phyloP scores from a whole-genome alignment of 2,329 filamentous ascomycete species.

The Diaporthe sp. region DNA sequence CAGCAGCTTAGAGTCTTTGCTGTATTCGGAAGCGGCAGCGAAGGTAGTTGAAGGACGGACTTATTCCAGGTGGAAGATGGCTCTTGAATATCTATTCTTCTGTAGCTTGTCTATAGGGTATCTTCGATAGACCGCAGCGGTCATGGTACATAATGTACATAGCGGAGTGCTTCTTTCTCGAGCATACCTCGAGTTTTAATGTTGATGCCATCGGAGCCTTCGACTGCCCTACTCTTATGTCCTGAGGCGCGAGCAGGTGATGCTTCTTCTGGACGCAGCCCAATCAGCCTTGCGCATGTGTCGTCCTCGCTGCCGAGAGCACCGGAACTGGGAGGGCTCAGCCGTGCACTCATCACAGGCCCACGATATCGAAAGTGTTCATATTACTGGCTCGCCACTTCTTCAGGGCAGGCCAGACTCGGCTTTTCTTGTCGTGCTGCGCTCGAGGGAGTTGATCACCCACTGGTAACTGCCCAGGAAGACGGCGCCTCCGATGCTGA shows the following conservation, averaged over 20 bases:
- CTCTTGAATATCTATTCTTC: slow-evolving; percentile 17
- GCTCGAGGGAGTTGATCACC: slow-evolving; percentile 81
- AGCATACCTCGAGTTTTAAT: slow-evolving; percentile 11
- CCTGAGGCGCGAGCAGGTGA: neutral
- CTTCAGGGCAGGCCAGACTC: neutral
- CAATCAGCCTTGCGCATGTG: neutral
- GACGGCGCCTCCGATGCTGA: slow-evolving; percentile 92
- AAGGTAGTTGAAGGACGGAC: neutral
- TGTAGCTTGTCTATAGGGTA: slow-evolving; percentile 35
- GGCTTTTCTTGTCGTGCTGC: slow-evolving; percentile 42
- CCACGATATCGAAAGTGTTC: no score
- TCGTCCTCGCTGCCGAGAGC: neutral
- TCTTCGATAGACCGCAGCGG: slow-evolving; percentile 26
- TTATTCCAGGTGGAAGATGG: neutral
- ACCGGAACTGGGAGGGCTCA: neutral
- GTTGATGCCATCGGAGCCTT: neutral
- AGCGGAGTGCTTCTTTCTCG: slow-evolving; percentile 7
- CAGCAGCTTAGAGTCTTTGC: slow-evolving; percentile 19
- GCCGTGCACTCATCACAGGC: neutral
- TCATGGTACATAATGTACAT: slow-evolving; percentile 38
- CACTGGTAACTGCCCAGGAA: slow-evolving; percentile 96
- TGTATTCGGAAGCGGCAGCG: neutral
- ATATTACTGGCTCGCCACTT: neutral
- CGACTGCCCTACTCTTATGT: neutral
- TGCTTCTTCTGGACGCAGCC: neutral